Evolutionary conservation across 2,329 filamentous ascomycete genomes (phyloP), one percentile per base, ranked within the genome.

Genomic region (Monilinia fructigena): DNA sequence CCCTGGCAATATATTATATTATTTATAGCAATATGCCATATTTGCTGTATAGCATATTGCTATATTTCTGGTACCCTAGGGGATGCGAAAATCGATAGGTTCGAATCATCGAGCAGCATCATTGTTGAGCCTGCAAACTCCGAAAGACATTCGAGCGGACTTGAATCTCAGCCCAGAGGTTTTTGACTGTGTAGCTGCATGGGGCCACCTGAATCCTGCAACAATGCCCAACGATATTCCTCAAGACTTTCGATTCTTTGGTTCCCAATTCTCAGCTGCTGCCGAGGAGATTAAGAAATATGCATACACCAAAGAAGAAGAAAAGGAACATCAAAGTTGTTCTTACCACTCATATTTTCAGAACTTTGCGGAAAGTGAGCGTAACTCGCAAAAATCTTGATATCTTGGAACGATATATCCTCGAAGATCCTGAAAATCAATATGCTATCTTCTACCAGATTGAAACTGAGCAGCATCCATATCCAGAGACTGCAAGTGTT

Each of bases 401-500:
- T 53, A 28, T 53, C 16, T 28, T 31, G 26, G 50, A 18, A 31
- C 50, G 26, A 35, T 54, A 54, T 35, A 18, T 35, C 31, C 8
- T 54, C 28, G 52, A 54, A 54, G 31, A 20, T 54, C 52, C 28
- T 20, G 52, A 11, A 28, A 35, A 10, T 11, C 18, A 54, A n/a
- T 54, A 54, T 35, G 26, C 52, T 18, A 12, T 35, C 7, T 20
- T 54, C 52, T 35, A 35, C 10, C 28, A 8, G 28, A 35, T 35
- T 54, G 52, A 20, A 7, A n/a, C 52, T 1, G 28, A 35, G 12
- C 18, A 35, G 18, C 20, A 54, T 54, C 52, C 52, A 54, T 26
- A 16, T 35, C 18, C 40, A 69, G 23, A 5, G 71, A 55, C 14
- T 55, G 53, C 31, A 55, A 8, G 35, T 55, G 53, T 55, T 14